phyloP scores from a whole-genome alignment of 2,329 filamentous ascomycete genomes.

The Cladophialophora yegresii region DNA sequence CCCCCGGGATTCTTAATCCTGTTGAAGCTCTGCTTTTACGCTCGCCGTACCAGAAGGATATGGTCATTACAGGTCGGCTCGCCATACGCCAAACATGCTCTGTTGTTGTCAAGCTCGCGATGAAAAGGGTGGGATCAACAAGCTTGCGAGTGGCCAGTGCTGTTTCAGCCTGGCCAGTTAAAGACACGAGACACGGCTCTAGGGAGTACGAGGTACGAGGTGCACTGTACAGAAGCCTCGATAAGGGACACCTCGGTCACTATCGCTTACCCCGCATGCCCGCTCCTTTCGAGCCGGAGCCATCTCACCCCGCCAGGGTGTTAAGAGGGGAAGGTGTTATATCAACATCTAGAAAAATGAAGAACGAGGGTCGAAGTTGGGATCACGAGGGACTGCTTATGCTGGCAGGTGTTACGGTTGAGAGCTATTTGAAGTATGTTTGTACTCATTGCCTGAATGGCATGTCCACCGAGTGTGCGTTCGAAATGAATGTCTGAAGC shows the following conservation, averaged over 20 bases:
- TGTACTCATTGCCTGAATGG: background rate
- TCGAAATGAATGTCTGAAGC: constrained; percentile 9
- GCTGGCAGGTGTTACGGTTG: background rate
- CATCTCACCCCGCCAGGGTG: background rate
- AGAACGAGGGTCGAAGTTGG: background rate
- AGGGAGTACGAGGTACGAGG: no score
- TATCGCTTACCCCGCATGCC: background rate
- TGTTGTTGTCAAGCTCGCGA: background rate
- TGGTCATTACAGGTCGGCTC: background rate
- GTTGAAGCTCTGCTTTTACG: background rate
- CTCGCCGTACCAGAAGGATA: background rate
- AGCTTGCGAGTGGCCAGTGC: background rate
- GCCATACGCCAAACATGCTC: background rate
- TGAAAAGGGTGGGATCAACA: background rate
- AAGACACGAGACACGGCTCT: background rate
- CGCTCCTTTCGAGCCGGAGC: background rate
- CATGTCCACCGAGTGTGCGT: background rate
- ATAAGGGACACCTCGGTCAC: no score
- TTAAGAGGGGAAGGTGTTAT: no score
- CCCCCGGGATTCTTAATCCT: background rate
- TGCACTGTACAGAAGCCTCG: no score
- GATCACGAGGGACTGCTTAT: background rate
- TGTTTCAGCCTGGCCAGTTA: background rate
- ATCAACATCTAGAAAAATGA: background rate
- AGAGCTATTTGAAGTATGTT: background rate